Base-by-base conservation (phyloP, 164 flowering plant species). In the Akebia trifoliata region DNA sequence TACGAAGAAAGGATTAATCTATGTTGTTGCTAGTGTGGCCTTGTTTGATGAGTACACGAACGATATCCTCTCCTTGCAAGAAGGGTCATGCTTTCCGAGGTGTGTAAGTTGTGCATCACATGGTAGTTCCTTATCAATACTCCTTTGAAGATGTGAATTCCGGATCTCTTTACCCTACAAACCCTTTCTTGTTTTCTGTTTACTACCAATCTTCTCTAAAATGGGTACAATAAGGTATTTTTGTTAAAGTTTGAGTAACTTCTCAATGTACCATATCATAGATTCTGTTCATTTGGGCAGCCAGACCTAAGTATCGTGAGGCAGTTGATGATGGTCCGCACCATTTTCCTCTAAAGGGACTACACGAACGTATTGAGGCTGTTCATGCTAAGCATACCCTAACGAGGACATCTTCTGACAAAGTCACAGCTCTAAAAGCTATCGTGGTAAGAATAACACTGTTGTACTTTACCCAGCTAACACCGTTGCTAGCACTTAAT, bases 1-100 rank as follows among this genome's bases (percentile, higher is more conserved):
- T 28, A 68, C 69, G 18, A 71, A 62, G 68, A 68, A 54, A 38
- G 78, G 78, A 26, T 47, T 74, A 50, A 58, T 64, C 9, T 71
- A 57, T 65, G 46, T 62, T 40, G 20, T 72, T 60, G 70, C 76
- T 35, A 25, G 52, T 6, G 48, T 66, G 20, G 53, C 79, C 38
- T 31, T 66, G 47, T 75, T 72, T 66, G 76, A 75, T 59, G 79
- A 75, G 53, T 69, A 58, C 64, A 72, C 79, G 47, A 75, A 75
- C 44, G 76, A 75, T 60, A 42, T 72, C 25, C 69, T 75, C 34
- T 69, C 50, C 54, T 60, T 75, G 9, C 63, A 38, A 42, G 71
- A 75, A 66, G 79, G 79, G 8, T 75, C 79, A 38, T 69, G 79
- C 62, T 69, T 75, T 66, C 79, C 74, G n/a, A 75, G 76, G 79